These are phyloP conservation scores for Clavulina sp. DNA, from an alignment of 768 basidiomycete species.

Conservation along the genomic window DNA sequence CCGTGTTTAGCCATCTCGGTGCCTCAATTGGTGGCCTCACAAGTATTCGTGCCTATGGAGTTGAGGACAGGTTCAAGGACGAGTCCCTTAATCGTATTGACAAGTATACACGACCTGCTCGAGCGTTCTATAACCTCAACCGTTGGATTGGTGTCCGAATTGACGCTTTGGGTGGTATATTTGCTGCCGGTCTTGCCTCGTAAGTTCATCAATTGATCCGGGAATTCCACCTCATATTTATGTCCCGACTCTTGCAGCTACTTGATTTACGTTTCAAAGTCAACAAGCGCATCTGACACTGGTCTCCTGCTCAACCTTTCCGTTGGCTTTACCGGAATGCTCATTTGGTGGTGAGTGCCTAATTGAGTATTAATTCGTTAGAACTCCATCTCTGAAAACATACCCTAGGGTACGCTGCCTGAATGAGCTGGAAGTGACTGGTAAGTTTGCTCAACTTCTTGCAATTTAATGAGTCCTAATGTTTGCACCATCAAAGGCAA, in stretches of 20 bases:
- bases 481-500: neutral
- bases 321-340: constrained; percentile 37
- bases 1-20: constrained; percentile 14
- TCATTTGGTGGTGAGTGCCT: constrained; percentile 24
- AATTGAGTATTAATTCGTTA: neutral
- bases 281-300: constrained; percentile 20
- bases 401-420: constrained; percentile 14
- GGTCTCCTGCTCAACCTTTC: constrained; percentile 28
- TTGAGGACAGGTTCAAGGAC: constrained; percentile 17
- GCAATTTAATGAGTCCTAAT: neutral
- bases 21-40: constrained; percentile 13
- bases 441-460: constrained; percentile 14
- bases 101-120: constrained; percentile 28
- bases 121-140: constrained; percentile 37
- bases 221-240: neutral
- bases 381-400: neutral
- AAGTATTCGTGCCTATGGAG: constrained; percentile 24
- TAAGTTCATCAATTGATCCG: constrained; percentile 22
- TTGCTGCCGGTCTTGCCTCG: constrained; percentile 35
- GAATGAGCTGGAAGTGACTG: constrained; percentile 31
- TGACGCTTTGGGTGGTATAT: constrained; percentile 41
- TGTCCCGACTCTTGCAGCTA: neutral
- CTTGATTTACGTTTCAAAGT: neutral
- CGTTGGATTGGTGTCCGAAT: constrained; percentile 37
- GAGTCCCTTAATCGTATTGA: constrained; percentile 32